Evolutionary conservation across 1,284 basidiomycete genomes (phyloP), one percentile per base, ranked within the genome.

Genomic region (Chiua sp.): DNA sequence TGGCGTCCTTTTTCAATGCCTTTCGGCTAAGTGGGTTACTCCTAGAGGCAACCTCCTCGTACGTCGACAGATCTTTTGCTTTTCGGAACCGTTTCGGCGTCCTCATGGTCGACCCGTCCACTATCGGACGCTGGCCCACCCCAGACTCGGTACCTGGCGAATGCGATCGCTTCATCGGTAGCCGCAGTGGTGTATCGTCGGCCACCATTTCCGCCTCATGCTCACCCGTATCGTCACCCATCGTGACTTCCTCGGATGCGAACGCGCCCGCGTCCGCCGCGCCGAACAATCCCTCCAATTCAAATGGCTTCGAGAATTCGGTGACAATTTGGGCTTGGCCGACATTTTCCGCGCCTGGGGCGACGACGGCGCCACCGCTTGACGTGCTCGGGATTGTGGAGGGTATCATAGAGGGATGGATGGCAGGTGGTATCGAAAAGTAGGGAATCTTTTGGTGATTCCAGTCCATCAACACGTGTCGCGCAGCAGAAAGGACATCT

Each of bases 381-480:
- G 58, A 39, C 0, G 62, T 52, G 44, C 52, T 66, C 62, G 68
- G 69, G 74, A 84, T 75, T 8, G 78, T 81, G 6, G 86, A 86
- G 26, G 86, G 91, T 61, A 90, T 79, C 30, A 85, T 82, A 3
- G 92, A 93, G 0, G 90, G 87, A 70, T 95, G 94, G 4, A 93
- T 73, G 4, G 79, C 71, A 0, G 97, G 96, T 3, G 96, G 93
- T 2, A 80, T 74, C 2, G 94, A 93, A 77, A 84, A 92, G 77
- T 94, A 98, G 0, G 92, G 90, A 30, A 98, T 98, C 72, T 95
- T 96, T 69, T 98, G 95, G 64, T 93, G 87, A 72, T 98, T 98
- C 96, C 97, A 98, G 74, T 99, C 97, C 51, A 84, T 87, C 6
- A 99, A 77, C n/a, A 98, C 84, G 18, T 90, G 88, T 33, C 93